Evolutionary conservation across 139 green algal genomes (phyloP).

Genomic region (Picochlorum sp.): DNA sequence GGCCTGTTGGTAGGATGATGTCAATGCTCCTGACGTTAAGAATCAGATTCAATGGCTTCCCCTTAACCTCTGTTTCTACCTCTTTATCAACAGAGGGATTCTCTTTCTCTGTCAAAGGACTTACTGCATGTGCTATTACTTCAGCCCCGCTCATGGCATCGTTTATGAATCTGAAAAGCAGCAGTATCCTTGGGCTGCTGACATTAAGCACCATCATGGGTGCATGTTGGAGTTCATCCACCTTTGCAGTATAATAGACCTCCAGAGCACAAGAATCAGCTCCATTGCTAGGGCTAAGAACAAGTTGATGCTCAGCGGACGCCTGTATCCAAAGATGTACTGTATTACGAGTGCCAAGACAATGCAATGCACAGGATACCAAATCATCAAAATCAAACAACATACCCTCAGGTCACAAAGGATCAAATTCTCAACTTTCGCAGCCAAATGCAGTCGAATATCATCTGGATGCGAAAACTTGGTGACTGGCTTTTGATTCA

Average conservation of each 20-base stretch:
- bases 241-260: slow-evolving; percentile 17
- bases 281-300: slow-evolving; percentile 30
- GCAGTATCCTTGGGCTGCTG: slow-evolving; percentile 36
- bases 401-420: slow-evolving; percentile 32
- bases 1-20: slow-evolving; percentile 34
- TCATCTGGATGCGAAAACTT: slow-evolving; percentile 14
- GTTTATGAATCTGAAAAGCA: slow-evolving; percentile 40
- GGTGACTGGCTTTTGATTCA: slow-evolving; percentile 19
- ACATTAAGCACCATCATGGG: slow-evolving; percentile 32
- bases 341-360: not conserved
- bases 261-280: slow-evolving; percentile 20
- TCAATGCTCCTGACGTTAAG: slow-evolving; percentile 33
- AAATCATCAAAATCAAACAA: not conserved
- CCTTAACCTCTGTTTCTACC: not conserved
- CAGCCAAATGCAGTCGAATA: slow-evolving; percentile 21
- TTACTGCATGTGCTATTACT: slow-evolving; percentile 29
- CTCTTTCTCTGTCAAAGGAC: not conserved
- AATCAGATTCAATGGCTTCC: slow-evolving; percentile 18
- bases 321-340: slow-evolving; percentile 11
- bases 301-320: slow-evolving; percentile 22
- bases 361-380: too few species aligned
- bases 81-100: not conserved
- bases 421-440: slow-evolving; percentile 22
- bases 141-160: slow-evolving; percentile 32
- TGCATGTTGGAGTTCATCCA: slow-evolving; percentile 3